phyloP scores from a whole-genome alignment of 768 basidiomycete genomes.

The Collybia nuda region DNA sequence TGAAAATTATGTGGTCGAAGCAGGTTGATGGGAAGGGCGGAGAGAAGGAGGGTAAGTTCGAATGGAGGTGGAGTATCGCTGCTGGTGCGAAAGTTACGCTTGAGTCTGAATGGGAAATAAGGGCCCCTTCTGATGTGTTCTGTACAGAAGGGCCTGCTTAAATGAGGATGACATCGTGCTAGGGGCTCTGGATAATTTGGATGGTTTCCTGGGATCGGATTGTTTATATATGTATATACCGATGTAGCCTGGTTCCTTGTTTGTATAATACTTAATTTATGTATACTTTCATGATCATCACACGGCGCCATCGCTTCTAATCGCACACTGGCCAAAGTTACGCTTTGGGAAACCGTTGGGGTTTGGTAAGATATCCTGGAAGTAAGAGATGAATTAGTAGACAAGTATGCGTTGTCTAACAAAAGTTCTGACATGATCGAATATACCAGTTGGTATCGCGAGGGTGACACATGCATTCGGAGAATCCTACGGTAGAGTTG shows the following conservation, averaged over 20 bases:
- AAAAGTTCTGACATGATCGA: constrained; percentile 53
- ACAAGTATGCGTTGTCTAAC: not conserved
- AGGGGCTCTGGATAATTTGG: too few relatives aligned
- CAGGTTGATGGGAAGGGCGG: constrained; percentile 43
- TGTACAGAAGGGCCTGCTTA: too few relatives aligned
- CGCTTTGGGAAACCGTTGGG: constrained; percentile 59
- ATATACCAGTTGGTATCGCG: constrained; percentile 75
- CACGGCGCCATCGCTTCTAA: constrained; percentile 61
- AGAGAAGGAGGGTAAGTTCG: constrained; percentile 55
- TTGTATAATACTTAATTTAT: too few relatives aligned
- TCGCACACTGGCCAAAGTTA: constrained; percentile 65
- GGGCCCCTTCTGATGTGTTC: constrained; percentile 12
- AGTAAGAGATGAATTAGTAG: not conserved
- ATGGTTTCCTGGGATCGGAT: too few relatives aligned
- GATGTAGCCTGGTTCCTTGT: too few relatives aligned
- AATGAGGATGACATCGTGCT: too few relatives aligned
- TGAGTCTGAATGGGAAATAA: constrained; percentile 54
- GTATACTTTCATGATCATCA: constrained; percentile 12
- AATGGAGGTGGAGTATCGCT: constrained; percentile 49
- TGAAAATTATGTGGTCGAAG: constrained; percentile 34
- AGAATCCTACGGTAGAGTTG: constrained; percentile 47
- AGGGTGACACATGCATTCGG: constrained; percentile 80
- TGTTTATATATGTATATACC: too few relatives aligned
- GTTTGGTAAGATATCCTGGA: constrained; percentile 66
- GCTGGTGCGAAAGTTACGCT: constrained; percentile 41